These are phyloP conservation scores for Pythium phragmitis DNA, from an alignment of 352 stramenopile genomes.

Conservation along the genomic window DNA sequence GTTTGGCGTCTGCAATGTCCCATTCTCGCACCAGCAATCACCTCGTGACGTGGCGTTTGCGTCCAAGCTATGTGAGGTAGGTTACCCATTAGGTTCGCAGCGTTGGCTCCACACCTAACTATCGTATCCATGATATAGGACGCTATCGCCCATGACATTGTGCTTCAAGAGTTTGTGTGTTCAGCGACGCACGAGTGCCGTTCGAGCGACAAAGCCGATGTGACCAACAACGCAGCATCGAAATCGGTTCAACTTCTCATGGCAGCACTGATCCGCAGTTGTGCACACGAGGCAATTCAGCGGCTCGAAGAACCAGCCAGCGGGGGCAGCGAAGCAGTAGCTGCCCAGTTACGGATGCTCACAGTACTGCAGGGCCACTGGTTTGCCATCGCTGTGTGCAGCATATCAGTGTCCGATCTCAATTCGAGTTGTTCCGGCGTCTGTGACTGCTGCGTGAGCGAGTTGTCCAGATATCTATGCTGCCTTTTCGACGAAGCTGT, in stretches of 20 bases:
- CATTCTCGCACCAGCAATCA: not conserved
- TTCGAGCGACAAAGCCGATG: not conserved
- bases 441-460: not conserved
- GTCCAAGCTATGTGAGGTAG: slow-evolving; percentile 8
- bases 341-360: slow-evolving; percentile 6
- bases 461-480: not conserved
- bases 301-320: not conserved
- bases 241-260: not conserved
- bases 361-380: slow-evolving; percentile 14
- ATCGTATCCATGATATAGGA: not conserved
- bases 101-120: not conserved
- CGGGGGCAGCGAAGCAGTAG: not conserved
- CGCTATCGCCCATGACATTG: not conserved
- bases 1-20: not conserved
- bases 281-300: not conserved
- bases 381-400: slow-evolving; percentile 2
- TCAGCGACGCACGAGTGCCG: slow-evolving; percentile 5
- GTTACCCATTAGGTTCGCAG: not conserved
- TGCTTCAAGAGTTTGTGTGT: not conserved
- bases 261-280: not conserved
- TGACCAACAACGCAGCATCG: not conserved
- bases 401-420: not conserved
- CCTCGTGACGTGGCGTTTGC: not conserved
- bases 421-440: not conserved
- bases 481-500: not conserved